phyloP scores from a whole-genome alignment of 805 yeast genomes.

The Priceomyces fermenticarens region DNA sequence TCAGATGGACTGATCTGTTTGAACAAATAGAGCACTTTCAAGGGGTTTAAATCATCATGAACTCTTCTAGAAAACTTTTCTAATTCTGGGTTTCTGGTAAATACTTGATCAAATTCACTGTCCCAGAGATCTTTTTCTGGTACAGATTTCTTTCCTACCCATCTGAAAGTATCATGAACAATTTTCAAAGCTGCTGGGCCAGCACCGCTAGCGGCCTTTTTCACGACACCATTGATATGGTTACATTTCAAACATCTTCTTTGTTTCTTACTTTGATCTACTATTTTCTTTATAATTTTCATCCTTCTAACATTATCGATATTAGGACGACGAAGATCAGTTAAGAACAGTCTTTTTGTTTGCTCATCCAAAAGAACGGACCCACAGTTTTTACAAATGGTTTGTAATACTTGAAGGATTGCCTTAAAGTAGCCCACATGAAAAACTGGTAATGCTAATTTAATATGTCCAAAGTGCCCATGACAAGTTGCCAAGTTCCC shows the following conservation, averaged over 20 bases:
- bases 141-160: conserved; percentile 87
- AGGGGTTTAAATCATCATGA: conserved; percentile 90
- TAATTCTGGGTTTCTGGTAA: conserved; percentile 76
- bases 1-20: conserved; percentile 82
- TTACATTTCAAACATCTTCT: conserved; percentile 87
- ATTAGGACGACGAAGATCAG: conserved; percentile 83
- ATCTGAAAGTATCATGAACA: conserved; percentile 92
- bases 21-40: conserved; percentile 82
- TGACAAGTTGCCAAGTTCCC: conserved; percentile 93
- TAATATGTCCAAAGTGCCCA: conserved; percentile 96
- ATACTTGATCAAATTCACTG: conserved; percentile 74
- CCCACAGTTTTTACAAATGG: conserved; percentile 89
- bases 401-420: conserved; percentile 81
- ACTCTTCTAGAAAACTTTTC: conserved; percentile 85
- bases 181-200: conserved; percentile 93
- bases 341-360: conserved; percentile 62
- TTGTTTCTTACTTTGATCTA: conserved; percentile 94
- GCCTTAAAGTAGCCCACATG: conserved; percentile 97
- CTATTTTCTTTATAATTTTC: conserved; percentile 76
- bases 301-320: conserved; percentile 89
- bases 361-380: conserved; percentile 70
- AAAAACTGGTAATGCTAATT: conserved; percentile 91
- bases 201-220: conserved; percentile 89
- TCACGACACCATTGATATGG: conserved; percentile 92
- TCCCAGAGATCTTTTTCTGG: conserved; percentile 88